These are phyloP conservation scores for Ogataea allantospora DNA, from an alignment of 805 yeast genomes.

Conservation along the genomic window DNA sequence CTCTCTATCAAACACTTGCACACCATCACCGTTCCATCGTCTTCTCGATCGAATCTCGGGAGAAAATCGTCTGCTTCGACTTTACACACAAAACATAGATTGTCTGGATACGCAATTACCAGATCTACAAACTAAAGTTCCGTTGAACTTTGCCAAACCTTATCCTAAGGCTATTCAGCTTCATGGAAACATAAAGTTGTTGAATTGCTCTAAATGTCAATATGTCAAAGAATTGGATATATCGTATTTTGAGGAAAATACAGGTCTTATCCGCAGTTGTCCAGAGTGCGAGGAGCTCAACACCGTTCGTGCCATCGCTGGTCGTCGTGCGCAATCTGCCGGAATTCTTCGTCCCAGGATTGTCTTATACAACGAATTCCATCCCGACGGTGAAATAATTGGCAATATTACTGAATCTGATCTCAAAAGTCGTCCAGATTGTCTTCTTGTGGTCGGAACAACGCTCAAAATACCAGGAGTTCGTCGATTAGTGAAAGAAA, in stretches of 20 bases:
- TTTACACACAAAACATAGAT: constrained; percentile 89
- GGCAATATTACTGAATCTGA: constrained; percentile 74
- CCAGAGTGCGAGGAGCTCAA: constrained; percentile 63
- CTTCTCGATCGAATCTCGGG: constrained; percentile 58
- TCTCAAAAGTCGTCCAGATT: constrained; percentile 65
- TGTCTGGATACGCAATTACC: constrained; percentile 65
- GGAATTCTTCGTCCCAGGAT: constrained; percentile 66
- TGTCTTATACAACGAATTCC: constrained; percentile 69
- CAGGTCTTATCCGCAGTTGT: constrained; percentile 47
- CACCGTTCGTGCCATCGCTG: constrained; percentile 51
- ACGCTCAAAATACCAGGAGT: constrained; percentile 80
- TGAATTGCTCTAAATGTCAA: constrained; percentile 77
- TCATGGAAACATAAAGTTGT: constrained; percentile 74
- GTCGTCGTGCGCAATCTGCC: constrained; percentile 62
- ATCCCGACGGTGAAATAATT: constrained; percentile 86
- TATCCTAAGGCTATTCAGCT: constrained; percentile 68
- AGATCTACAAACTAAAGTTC: constrained; percentile 47
- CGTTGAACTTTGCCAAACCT: constrained; percentile 38
- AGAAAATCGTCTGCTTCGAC: constrained; percentile 62
- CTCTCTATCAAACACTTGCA: constrained; percentile 49
- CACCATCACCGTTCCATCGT: constrained; percentile 74
- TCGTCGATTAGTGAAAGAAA: constrained; percentile 55
- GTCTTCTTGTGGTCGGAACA: constrained; percentile 80
- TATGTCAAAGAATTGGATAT: constrained; percentile 54
- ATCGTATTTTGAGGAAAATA: constrained; percentile 39